Evolutionary conservation across 345 rosid genomes (phyloP).

Genomic region (Euphorbia tirucalli): DNA sequence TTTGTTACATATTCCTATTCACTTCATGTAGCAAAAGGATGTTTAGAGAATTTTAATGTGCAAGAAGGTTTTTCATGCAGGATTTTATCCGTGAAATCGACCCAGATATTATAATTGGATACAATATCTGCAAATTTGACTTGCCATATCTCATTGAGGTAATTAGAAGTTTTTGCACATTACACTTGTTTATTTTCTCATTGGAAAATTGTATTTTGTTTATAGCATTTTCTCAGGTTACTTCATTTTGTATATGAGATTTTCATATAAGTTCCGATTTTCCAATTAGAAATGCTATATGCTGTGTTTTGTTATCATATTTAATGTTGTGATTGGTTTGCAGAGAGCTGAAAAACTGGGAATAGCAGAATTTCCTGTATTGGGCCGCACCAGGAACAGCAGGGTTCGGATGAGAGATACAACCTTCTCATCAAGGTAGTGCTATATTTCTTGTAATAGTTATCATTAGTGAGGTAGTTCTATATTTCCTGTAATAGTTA

Average conservation of each 20-base stretch:
- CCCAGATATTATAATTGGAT: constrained; percentile 97
- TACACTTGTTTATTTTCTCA: neutral
- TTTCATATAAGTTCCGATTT: neutral
- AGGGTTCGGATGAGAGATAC: constrained; percentile 83
- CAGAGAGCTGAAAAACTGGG: constrained; percentile 90
- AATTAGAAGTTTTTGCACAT: constrained; percentile 23
- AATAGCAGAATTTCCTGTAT: constrained; percentile 77
- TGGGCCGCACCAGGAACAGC: constrained; percentile 88
- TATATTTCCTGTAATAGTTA: neutral
- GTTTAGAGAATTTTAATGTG: neutral
- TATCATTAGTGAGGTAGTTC: neutral
- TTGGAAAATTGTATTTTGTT: constrained; percentile 2
- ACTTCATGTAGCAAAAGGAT: constrained; percentile 6
- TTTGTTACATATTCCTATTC: neutral
- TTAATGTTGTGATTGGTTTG: constrained; percentile 13
- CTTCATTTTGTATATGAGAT: constrained; percentile 13
- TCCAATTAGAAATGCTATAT: neutral
- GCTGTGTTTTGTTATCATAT: neutral
- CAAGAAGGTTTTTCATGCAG: constrained; percentile 47
- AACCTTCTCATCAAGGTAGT: constrained; percentile 87
- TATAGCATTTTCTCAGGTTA: constrained; percentile 5
- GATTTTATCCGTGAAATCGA: constrained; percentile 83
- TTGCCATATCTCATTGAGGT: constrained; percentile 98
- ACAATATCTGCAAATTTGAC: constrained; percentile 97
- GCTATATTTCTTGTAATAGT: neutral